Evolutionary conservation across 495 filamentous ascomycete genomes (phyloP), one percentile per base, ranked within the genome.

Genomic region (Daldinia bambusicola): DNA sequence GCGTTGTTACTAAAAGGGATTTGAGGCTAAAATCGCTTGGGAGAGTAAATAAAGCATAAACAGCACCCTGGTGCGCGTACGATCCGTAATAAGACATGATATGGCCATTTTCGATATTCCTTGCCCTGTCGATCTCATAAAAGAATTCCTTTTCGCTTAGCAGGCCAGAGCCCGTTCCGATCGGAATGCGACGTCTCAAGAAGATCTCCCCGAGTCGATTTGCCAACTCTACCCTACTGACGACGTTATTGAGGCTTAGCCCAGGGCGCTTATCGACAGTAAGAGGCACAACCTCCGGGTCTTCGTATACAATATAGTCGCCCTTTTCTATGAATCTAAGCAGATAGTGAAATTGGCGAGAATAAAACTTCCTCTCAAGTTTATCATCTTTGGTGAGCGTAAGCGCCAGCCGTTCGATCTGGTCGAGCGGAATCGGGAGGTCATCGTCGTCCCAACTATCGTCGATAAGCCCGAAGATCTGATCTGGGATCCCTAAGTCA

Each of bases 391-490:
- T 84, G 7, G 82, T 81, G 16, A 83, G 80, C 0, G 89, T 89
- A 30, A 97, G 84, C 40, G 83, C 81, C 2, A 97, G 84, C 31
- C 86, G 86, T 73, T 87, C 87, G 20, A 97, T 83, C 52, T 90
- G 88, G 69, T 91, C 89, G 50, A 89, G 84, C 0, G 91, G 84
- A 57, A 97, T 82, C 0, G 95, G 95, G 16, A 98, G 84, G 79
- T 98, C 94, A 52, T 90, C 87, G 74, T 98, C 95, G 70, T 96
- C 93, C 84, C 90, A 93, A 4, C 92, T 94, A 63, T 91, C 89
- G 75, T 97, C 93, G 51, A 97, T 89, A 43, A 94, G 82, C 16
- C 89, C 87, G 72, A 97, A 97, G 55, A 97, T 96, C 78, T 91
- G 91, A 65, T 93, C 90, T 0, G 94, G 90, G 12, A 93, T 87